Percentiles rank a stretch among this genome's conserved stretches.
Evolutionary conservation across 202 grass and related monocot genomes (phyloP).

Genomic region (Digitaria exilis): DNA sequence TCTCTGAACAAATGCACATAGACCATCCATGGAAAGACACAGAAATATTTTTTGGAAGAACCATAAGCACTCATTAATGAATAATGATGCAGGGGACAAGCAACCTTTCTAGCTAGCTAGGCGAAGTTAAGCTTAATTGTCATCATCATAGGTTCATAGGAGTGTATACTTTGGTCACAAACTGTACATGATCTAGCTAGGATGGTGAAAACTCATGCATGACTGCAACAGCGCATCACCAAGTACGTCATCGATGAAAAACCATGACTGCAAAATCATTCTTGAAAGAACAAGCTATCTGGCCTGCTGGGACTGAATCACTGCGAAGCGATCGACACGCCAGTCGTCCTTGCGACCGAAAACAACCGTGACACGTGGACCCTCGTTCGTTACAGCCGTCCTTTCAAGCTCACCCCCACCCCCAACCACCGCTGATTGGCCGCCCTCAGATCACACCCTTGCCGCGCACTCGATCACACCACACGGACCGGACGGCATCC

Average conservation of each 20-base stretch:
- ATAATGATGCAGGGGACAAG: background rate
- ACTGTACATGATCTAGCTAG: background rate
- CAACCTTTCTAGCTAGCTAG: too few species aligned
- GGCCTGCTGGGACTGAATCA: background rate
- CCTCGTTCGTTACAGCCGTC: conserved; percentile 40
- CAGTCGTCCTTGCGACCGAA: background rate
- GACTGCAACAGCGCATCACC: background rate
- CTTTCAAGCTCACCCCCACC: conserved; percentile 37
- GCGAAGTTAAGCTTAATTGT: background rate
- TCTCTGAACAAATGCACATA: background rate
- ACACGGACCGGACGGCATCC: background rate
- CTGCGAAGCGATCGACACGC: background rate
- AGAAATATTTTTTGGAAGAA: background rate
- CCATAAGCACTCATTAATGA: too few species aligned
- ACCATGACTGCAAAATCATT: too few species aligned
- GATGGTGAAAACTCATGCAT: background rate
- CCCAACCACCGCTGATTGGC: conserved; percentile 43
- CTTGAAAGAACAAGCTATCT: too few species aligned
- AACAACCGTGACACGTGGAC: conserved; percentile 26
- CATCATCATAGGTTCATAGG: background rate
- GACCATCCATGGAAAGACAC: background rate
- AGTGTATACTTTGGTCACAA: background rate
- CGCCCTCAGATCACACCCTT: background rate
- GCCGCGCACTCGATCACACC: conserved; percentile 6
- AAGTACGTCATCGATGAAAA: too few species aligned